Conservation (phyloP, 495 filamentous ascomycete genomes). For the Penicillium manginii region DNA sequence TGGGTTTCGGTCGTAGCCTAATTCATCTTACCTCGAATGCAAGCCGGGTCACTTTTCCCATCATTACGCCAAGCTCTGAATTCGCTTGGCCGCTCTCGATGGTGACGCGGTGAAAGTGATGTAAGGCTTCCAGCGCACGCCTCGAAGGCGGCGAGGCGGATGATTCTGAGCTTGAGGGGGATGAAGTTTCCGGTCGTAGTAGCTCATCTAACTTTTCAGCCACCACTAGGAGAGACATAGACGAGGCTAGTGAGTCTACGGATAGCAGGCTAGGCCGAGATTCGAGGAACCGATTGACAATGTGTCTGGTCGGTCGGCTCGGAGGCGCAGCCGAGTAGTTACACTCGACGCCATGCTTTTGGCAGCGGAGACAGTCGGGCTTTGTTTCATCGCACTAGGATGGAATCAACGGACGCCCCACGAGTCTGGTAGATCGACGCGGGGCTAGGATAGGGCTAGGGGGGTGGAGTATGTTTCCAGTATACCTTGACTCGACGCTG, state of each 20-base stretch:
- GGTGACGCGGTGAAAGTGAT: constrained; percentile 40
- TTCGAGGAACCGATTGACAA: constrained; percentile 24
- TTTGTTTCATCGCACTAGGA: constrained; percentile 53
- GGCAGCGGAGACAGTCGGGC: constrained; percentile 47
- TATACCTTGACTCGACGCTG: constrained; percentile 51
- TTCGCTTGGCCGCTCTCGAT: constrained; percentile 28
- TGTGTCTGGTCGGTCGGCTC: constrained; percentile 14
- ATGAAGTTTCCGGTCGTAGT: constrained; percentile 12
- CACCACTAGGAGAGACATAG: constrained; percentile 29
- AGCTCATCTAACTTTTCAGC: constrained; percentile 33
- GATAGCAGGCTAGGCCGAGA: constrained; percentile 13
- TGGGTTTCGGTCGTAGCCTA: background rate
- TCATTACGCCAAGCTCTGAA: constrained; percentile 29
- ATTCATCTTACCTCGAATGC: constrained; percentile 41
- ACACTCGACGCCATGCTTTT: constrained; percentile 44
- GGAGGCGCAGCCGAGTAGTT: constrained; percentile 30
- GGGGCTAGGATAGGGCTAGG: background rate
- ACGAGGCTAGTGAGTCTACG: constrained; percentile 27
- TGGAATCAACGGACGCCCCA: background rate
- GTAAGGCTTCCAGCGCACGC: constrained; percentile 29
- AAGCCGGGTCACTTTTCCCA: constrained; percentile 37
- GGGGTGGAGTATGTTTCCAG: background rate
- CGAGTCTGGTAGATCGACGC: background rate
- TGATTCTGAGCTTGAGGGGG: background rate
- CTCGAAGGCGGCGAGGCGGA: background rate